Evolutionary conservation across 768 basidiomycete genomes (phyloP).

Genomic region (Rhodotorula taiwanensis): DNA sequence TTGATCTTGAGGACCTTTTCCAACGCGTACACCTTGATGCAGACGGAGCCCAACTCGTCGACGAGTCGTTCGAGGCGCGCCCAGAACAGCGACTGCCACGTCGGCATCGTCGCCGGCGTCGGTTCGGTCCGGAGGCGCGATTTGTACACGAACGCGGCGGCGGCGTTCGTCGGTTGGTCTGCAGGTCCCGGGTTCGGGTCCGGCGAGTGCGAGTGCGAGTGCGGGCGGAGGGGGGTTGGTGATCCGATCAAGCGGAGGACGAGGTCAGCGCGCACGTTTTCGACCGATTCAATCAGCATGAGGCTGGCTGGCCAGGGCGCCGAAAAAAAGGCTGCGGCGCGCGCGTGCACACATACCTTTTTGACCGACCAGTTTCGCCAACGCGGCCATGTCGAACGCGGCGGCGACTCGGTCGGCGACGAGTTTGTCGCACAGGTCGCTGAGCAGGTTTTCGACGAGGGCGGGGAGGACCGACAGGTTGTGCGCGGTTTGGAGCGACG

Average conservation of each 20-base stretch:
- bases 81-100: slow-evolving; percentile 80
- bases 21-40: slow-evolving; percentile 87
- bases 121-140: slow-evolving; percentile 85
- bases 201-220: too few relatives aligned
- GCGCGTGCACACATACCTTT: slow-evolving; percentile 56
- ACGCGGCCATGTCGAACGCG: slow-evolving; percentile 77
- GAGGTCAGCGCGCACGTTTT: too few relatives aligned
- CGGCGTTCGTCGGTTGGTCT: slow-evolving; percentile 42
- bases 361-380: slow-evolving; percentile 73
- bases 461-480: slow-evolving; percentile 79
- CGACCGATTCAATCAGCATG: too few relatives aligned
- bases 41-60: slow-evolving; percentile 81
- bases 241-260: too few relatives aligned
- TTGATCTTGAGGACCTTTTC: slow-evolving; percentile 89
- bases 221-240: too few relatives aligned
- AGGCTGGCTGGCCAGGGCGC: not conserved
- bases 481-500: slow-evolving; percentile 90
- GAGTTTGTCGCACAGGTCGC: slow-evolving; percentile 65
- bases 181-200: too few relatives aligned
- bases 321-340: not conserved
- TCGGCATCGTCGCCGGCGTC: slow-evolving; percentile 75
- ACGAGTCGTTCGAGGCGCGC: slow-evolving; percentile 68
- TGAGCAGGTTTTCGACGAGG: slow-evolving; percentile 69
- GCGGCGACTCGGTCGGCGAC: slow-evolving; percentile 71
- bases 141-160: slow-evolving; percentile 58